These are phyloP conservation scores for Aureobasidium melanogenum DNA, from an alignment of 2,329 filamentous ascomycete genomes.

Conservation along the genomic window DNA sequence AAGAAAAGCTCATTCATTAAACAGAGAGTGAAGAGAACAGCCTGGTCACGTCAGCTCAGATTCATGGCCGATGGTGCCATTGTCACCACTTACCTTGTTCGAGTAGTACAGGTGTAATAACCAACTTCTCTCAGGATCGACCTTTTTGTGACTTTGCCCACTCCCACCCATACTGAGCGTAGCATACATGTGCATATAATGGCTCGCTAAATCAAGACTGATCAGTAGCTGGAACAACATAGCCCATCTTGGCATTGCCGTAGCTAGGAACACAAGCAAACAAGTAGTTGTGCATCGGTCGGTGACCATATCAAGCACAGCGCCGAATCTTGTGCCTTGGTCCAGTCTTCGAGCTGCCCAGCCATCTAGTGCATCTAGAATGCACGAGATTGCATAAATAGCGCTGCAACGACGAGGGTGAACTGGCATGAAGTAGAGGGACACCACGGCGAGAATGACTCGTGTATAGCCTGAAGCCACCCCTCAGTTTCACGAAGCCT, in stretches of 20 bases:
- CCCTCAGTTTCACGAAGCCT: background rate
- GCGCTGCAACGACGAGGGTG: conserved; percentile 88
- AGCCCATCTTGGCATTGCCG: conserved; percentile 86
- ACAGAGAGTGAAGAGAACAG: conserved; percentile 84
- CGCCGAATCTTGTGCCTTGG: conserved; percentile 90
- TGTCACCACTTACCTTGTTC: conserved; percentile 62
- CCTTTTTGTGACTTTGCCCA: conserved; percentile 79
- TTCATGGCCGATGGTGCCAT: background rate
- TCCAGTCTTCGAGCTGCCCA: conserved; percentile 76
- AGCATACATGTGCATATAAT: conserved; percentile 99
- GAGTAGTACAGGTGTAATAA: conserved; percentile 92
- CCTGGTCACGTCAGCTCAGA: conserved; percentile 40
- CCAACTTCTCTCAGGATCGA: conserved; percentile 79
- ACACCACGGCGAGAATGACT: conserved; percentile 61
- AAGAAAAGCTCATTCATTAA: conserved; percentile 91
- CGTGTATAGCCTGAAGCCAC: conserved; percentile 36
- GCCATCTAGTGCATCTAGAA: conserved; percentile 90
- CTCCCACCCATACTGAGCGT: conserved; percentile 79
- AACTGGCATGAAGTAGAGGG: conserved; percentile 97
- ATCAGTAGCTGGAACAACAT: conserved; percentile 92
- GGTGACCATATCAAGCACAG: conserved; percentile 98
- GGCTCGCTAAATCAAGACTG: conserved; percentile 82
- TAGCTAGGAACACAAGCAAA: conserved; percentile 85
- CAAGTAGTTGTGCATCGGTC: conserved; percentile 95
- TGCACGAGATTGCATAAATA: conserved; percentile 85